Conservation (phyloP, 768 basidiomycete species). For the Lepiota venenata region DNA sequence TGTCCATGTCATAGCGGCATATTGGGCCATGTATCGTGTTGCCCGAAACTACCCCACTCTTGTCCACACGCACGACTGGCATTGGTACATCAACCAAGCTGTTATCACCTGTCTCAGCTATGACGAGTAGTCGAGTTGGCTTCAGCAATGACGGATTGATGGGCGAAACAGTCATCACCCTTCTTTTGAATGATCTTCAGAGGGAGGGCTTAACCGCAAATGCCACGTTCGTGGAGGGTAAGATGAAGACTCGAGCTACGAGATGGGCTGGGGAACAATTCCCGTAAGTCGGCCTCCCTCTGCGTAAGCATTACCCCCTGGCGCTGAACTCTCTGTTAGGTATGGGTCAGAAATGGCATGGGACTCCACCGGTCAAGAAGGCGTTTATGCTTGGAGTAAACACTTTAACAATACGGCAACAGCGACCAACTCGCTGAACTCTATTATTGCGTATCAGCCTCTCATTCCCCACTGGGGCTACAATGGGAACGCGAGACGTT, state of each 20-base stretch:
- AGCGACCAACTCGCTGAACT: constrained; percentile 49
- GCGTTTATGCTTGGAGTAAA: constrained; percentile 51
- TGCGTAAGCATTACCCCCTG: not conserved
- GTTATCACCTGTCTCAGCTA: constrained; percentile 41
- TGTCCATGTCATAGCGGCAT: constrained; percentile 44
- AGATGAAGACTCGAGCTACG: constrained; percentile 42
- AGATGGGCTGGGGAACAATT: constrained; percentile 46
- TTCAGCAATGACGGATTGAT: constrained; percentile 47
- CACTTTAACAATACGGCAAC: constrained; percentile 52
- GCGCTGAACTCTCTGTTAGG: constrained; percentile 21
- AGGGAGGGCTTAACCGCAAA: constrained; percentile 48
- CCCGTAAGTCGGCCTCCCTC: constrained; percentile 35
- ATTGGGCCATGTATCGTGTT: constrained; percentile 56
- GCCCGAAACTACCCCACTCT: constrained; percentile 54
- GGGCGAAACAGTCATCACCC: constrained; percentile 52
- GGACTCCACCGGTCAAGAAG: constrained; percentile 56
- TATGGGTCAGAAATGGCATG: constrained; percentile 62
- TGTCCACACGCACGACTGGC: constrained; percentile 44
- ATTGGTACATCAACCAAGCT: constrained; percentile 57
- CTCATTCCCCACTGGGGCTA: constrained; percentile 60
- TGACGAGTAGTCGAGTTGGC: constrained; percentile 44
- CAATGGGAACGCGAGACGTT: constrained; percentile 55
- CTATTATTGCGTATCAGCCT: constrained; percentile 55
- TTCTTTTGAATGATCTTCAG: constrained; percentile 46
- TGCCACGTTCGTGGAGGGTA: constrained; percentile 41